Conservation (phyloP, 495 filamentous ascomycete species). For the Echria macrotheca region DNA sequence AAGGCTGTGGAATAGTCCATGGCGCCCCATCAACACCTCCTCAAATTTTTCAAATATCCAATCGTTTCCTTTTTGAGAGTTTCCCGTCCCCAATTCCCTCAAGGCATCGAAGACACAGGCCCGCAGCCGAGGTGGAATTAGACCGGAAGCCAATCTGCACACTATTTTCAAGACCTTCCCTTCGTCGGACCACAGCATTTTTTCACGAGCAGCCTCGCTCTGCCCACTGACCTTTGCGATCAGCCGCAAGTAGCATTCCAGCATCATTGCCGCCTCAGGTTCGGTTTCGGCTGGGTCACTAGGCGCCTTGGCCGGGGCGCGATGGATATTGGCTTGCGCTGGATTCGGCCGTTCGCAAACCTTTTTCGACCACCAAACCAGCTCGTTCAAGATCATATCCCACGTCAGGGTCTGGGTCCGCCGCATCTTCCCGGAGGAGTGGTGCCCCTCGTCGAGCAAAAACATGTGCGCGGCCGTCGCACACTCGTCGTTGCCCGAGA, state of each 20-base stretch:
- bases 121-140: conserved; percentile 65
- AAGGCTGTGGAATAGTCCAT: conserved; percentile 27
- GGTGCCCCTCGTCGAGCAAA: conserved; percentile 76
- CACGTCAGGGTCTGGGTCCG: conserved; percentile 79
- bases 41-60: conserved; percentile 68
- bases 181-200: conserved; percentile 58
- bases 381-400: conserved; percentile 85
- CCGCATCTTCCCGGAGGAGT: conserved; percentile 66
- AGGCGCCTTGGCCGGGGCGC: conserved; percentile 49
- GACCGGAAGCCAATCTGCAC: conserved; percentile 61
- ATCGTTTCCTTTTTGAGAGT: conserved; percentile 52
- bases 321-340: conserved; percentile 51
- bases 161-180: conserved; percentile 61
- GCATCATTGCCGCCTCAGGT: conserved; percentile 83
- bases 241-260: conserved; percentile 86
- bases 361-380: conserved; percentile 66
- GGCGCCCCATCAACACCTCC: conserved; percentile 59
- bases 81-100: conserved; percentile 60
- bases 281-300: conserved; percentile 60
- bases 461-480: conserved; percentile 81
- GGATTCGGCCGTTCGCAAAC: conserved; percentile 57
- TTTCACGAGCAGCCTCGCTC: conserved; percentile 61
- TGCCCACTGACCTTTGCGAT: conserved; percentile 70
- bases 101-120: conserved; percentile 70
- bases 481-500: conserved; percentile 73